Conservation (phyloP, 2,329 filamentous ascomycete genomes). For the Nemania abortiva region DNA sequence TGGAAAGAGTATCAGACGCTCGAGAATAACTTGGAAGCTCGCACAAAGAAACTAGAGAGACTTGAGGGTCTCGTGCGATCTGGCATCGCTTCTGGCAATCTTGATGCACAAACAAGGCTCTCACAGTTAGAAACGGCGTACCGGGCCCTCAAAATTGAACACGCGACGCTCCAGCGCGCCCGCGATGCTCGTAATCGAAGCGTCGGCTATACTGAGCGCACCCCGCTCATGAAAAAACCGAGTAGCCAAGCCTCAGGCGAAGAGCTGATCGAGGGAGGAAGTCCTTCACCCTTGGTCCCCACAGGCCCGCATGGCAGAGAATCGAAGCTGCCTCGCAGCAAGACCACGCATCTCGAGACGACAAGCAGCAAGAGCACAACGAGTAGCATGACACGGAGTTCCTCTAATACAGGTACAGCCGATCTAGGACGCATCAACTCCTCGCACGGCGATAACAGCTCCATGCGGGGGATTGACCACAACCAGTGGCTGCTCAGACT, state of each 20-base stretch:
- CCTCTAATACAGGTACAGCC: constrained; percentile 43
- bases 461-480: constrained; percentile 59
- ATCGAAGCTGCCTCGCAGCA: constrained; percentile 53
- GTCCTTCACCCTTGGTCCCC: constrained; percentile 66
- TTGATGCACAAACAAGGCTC: constrained; percentile 60
- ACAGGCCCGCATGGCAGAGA: constrained; percentile 59
- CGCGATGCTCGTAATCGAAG: constrained; percentile 67
- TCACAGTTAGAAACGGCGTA: constrained; percentile 71
- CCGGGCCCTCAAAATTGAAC: constrained; percentile 72
- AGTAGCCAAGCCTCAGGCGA: constrained; percentile 54
- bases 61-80: constrained; percentile 84
- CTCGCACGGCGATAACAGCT: constrained; percentile 39
- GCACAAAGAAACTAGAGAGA: constrained; percentile 86
- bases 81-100: constrained; percentile 64
- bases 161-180: constrained; percentile 75
- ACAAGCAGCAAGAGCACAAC: constrained; percentile 44
- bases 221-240: constrained; percentile 56
- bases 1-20: constrained; percentile 90
- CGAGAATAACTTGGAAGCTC: constrained; percentile 81
- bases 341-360: constrained; percentile 53
- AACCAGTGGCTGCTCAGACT: constrained; percentile 87
- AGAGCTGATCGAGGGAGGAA: constrained; percentile 55
- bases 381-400: constrained; percentile 47
- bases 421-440: constrained; percentile 45
- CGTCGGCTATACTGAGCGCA: constrained; percentile 45